phyloP scores from a whole-genome alignment of 805 yeast species.

The Candida koratica region DNA sequence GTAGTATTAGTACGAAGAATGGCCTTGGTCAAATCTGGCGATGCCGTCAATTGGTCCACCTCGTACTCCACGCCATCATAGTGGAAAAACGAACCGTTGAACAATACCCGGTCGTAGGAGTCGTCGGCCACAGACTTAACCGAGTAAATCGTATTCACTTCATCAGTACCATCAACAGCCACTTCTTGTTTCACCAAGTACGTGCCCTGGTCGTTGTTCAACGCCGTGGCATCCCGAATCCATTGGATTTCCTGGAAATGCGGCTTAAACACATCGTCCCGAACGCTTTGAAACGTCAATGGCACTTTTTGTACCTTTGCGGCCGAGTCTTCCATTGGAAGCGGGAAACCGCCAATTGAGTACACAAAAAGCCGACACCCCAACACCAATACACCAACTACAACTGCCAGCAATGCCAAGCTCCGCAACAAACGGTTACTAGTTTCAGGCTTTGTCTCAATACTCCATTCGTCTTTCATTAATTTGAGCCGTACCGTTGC shows the following conservation, averaged over 20 bases:
- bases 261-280: constrained; percentile 58
- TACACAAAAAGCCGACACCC: too few relatives aligned
- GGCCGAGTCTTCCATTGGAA: too few relatives aligned
- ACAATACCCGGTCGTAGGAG: constrained; percentile 42
- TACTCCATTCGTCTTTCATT: too few relatives aligned
- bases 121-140: constrained; percentile 52
- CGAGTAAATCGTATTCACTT: constrained; percentile 45
- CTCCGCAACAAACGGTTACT: too few relatives aligned
- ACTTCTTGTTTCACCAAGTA: constrained; percentile 42
- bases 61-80: constrained; percentile 37
- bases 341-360: too few relatives aligned
- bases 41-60: constrained; percentile 55
- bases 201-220: constrained; percentile 58
- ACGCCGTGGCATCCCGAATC: constrained; percentile 53
- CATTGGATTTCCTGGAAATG: constrained; percentile 59
- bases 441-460: too few relatives aligned
- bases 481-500: too few relatives aligned
- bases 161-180: constrained; percentile 21
- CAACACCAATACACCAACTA: too few relatives aligned
- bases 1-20: constrained; percentile 57
- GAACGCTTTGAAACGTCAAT: constrained; percentile 28
- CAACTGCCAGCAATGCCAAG: too few relatives aligned
- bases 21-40: constrained; percentile 61
- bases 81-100: constrained; percentile 45
- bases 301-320: too few relatives aligned